These are phyloP conservation scores for Berkeleyomyces rouxiae DNA, from an alignment of 2,329 filamentous ascomycete species.

Conservation along the genomic window DNA sequence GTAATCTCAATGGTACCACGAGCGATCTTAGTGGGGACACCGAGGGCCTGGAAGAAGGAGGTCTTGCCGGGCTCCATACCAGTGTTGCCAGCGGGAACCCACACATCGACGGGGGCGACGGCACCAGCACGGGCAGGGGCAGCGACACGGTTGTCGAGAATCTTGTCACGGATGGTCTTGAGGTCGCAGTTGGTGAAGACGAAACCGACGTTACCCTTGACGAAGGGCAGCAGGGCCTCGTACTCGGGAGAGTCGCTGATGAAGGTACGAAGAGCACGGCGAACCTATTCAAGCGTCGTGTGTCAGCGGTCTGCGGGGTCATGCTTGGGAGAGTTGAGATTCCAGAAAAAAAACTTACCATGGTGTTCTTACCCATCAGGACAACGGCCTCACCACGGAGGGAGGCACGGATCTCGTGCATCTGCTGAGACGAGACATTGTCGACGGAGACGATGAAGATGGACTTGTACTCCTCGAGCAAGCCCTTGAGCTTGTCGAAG, in stretches of 20 bases:
- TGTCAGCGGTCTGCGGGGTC: no score
- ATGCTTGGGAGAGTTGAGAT: background rate
- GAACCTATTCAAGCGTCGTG: conserved; percentile 40
- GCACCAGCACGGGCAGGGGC: conserved; percentile 97
- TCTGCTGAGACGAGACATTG: conserved; percentile 99
- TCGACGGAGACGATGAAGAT: conserved; percentile 96
- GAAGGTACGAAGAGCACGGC: conserved; percentile 95
- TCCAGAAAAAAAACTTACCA: conserved; percentile 42
- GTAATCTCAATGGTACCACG: conserved; percentile 99
- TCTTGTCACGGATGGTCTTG: conserved; percentile 83
- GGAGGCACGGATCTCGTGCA: conserved; percentile 96
- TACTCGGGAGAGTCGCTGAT: conserved; percentile 82
- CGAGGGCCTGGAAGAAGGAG: conserved; percentile 99
- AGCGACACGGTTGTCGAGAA: conserved; percentile 91
- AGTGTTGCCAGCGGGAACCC: conserved; percentile 93
- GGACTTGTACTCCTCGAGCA: conserved; percentile 91
- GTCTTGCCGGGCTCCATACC: conserved; percentile 99
- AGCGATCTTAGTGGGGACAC: conserved; percentile 99
- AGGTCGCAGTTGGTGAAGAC: conserved; percentile 98
- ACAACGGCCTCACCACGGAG: conserved; percentile 88
- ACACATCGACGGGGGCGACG: conserved; percentile 84
- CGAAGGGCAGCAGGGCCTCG: conserved; percentile 88
- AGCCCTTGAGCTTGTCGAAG: conserved; percentile 98
- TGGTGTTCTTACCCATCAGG: conserved; percentile 99
- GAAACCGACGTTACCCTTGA: conserved; percentile 97